Evolutionary conservation across 1,139 yeast species (phyloP).

Genomic region (Kazachstania sp.): DNA sequence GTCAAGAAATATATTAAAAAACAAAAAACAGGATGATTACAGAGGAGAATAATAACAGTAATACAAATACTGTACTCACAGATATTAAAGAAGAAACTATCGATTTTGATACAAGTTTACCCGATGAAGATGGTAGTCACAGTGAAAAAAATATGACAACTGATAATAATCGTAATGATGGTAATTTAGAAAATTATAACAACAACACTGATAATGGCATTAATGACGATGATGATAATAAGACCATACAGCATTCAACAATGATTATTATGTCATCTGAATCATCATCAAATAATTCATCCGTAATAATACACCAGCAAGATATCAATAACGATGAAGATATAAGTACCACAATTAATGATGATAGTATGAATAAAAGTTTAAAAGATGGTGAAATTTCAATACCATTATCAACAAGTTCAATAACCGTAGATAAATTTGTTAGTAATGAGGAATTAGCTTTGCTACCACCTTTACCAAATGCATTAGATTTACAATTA

Average conservation of each 20-base stretch:
- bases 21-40: neutral
- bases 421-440: neutral
- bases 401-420: neutral
- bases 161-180: neutral
- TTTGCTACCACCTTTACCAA: conserved; percentile 28
- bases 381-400: neutral
- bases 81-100: neutral
- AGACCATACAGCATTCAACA: neutral
- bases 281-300: neutral
- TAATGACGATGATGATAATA: neutral
- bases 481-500: conserved; percentile 7
- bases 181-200: neutral
- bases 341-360: neutral
- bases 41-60: neutral
- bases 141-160: neutral
- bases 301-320: neutral
- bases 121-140: too few species aligned
- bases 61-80: neutral
- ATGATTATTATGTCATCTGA: neutral
- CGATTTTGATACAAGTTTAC: too few species aligned
- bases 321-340: neutral
- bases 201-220: neutral
- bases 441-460: conserved; percentile 17
- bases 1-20: neutral
- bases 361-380: neutral